These are phyloP conservation scores for Malassezia japonica DNA, from an alignment of 1,284 basidiomycete genomes.

Conservation along the genomic window DNA sequence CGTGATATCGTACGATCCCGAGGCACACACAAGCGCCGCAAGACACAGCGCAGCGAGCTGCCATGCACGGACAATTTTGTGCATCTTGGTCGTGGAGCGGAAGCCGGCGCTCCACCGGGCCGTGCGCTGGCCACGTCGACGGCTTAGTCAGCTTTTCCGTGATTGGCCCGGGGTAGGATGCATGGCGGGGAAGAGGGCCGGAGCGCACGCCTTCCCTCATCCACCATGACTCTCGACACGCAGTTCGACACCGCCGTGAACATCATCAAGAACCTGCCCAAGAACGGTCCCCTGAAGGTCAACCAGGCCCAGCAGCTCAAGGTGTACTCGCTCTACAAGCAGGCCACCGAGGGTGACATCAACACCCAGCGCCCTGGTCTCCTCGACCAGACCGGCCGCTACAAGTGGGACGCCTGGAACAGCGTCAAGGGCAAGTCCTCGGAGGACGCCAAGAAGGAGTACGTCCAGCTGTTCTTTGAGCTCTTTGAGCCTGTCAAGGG, in stretches of 20 bases:
- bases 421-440: conserved; percentile 24
- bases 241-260: conserved; percentile 36
- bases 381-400: conserved; percentile 23
- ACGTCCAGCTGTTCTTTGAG: conserved; percentile 22
- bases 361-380: conserved; percentile 46
- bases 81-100: background rate
- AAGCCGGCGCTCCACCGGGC: background rate
- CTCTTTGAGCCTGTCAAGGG: conserved; percentile 16
- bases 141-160: background rate
- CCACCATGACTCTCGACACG: conserved; percentile 18
- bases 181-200: background rate
- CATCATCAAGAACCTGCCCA: conserved; percentile 29
- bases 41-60: background rate
- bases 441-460: conserved; percentile 31
- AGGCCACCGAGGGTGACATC: conserved; percentile 43
- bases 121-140: background rate
- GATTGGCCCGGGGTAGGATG: background rate
- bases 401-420: conserved; percentile 33
- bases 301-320: conserved; percentile 40
- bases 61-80: background rate
- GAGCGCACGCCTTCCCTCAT: background rate
- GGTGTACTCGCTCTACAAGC: conserved; percentile 46
- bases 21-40: background rate
- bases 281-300: conserved; percentile 41
- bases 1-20: conserved; percentile 7